Evolutionary conservation across 257 asterid genomes (phyloP), one percentile per base, ranked within the genome.

Genomic region (Rauvolfia tetraphylla): DNA sequence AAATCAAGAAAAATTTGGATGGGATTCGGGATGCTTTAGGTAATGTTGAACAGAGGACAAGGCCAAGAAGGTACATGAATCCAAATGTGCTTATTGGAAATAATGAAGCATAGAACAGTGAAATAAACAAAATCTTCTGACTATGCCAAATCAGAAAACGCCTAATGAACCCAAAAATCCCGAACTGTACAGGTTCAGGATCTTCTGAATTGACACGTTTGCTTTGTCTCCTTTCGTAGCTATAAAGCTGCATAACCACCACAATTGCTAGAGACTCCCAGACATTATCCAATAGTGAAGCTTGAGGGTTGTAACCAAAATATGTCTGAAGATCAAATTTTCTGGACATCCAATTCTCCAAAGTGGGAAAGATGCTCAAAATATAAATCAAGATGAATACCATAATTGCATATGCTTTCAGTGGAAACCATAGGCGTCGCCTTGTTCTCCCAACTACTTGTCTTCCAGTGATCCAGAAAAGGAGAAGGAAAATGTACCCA

Each of bases 141-240:
- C 99, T 86, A 73, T 93, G 99, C 99, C 99, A 95, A 82, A 93
- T 91, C 79, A 95, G 84, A 78, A 86, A 82, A 78, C 99, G 90
- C 73, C 84, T 91, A 41, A 86, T 44, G 84, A 95, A 93, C 58
- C 98, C 99, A 75, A 91, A 79, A 72, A 91, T 80, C 68, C 99
- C 99, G 76, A 86, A 83, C 77, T 90, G 90, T 76, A 86, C 78
- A 54, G 85, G 84, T 42, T 89, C 89, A 33, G 86, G 76, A 81
- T 85, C 89, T 77, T 84, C 96, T 67, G 89, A 84, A 79, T 80
- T 82, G 84, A 83, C 77, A 78, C 58, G 76, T 83, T 89, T 88
- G 91, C 97, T 95, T 82, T 95, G 96, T 81, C 99, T 89, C 87
- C 99, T 91, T 83, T 95, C 99, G 31, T 95, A 95, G 86, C 98